A percentile compares a stretch with the other conserved stretches of the same genome.
Evolutionary conservation across 176 grass and related monocot genomes (phyloP).

Genomic region (Neostapfia colusana): DNA sequence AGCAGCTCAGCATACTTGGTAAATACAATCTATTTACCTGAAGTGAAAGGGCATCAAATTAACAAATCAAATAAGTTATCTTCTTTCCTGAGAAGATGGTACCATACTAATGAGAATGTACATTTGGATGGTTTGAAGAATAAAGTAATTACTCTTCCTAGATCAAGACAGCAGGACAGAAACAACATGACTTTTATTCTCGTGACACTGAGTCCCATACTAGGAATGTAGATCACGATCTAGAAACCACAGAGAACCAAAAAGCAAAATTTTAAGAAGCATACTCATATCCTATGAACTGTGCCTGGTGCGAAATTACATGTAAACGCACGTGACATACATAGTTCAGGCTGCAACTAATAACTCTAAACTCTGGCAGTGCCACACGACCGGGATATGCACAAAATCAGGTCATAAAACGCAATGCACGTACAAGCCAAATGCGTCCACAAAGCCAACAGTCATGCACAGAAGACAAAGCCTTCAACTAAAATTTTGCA

Average conservation of each 20-base stretch:
- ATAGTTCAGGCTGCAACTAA: neutral
- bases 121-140: too few species aligned
- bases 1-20: too few species aligned
- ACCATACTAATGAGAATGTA: too few species aligned
- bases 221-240: neutral
- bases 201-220: too few species aligned
- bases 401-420: neutral
- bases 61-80: too few species aligned
- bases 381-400: neutral
- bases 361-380: neutral
- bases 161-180: too few species aligned
- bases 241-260: neutral
- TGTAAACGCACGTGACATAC: neutral
- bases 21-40: too few species aligned
- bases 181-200: too few species aligned
- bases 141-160: too few species aligned
- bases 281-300: constrained; percentile 4
- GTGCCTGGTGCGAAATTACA: neutral
- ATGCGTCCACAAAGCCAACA: neutral
- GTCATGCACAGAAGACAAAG: neutral
- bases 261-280: neutral
- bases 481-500: neutral
- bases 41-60: too few species aligned
- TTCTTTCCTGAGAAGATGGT: too few species aligned
- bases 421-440: neutral